A percentile compares a stretch with the other conserved stretches of the same genome.
These are phyloP conservation scores for Cutaneotrichosporon sp. DNA, from an alignment of 1,284 basidiomycete genomes.

Conservation along the genomic window DNA sequence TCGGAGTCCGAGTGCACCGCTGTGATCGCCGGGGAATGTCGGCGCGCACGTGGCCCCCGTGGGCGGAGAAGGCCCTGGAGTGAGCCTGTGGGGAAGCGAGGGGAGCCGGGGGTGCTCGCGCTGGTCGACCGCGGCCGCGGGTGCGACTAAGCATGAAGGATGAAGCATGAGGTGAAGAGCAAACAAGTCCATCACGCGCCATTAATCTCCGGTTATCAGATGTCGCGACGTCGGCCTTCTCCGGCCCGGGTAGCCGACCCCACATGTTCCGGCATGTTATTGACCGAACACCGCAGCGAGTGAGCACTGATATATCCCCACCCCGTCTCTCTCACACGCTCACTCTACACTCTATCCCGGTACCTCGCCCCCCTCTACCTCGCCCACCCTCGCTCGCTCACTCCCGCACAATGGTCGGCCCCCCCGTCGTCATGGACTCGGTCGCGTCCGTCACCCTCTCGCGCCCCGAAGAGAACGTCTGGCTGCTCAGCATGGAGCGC, in stretches of 20 bases:
- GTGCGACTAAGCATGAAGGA: too few relatives aligned
- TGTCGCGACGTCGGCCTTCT: neutral
- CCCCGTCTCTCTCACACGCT: too few relatives aligned
- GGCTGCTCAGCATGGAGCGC: constrained; percentile 46
- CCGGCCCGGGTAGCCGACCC: neutral
- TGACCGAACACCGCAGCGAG: neutral
- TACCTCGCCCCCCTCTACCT: too few relatives aligned
- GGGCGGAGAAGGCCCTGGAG: too few relatives aligned
- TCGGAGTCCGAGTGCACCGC: too few relatives aligned
- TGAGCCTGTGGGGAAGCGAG: too few relatives aligned
- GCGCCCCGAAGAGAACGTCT: constrained; percentile 35
- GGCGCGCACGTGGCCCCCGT: neutral
- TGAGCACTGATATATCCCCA: neutral
- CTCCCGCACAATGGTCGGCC: neutral
- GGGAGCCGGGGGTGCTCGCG: too few relatives aligned
- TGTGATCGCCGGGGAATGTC: neutral
- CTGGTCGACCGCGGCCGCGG: too few relatives aligned
- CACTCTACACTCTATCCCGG: too few relatives aligned
- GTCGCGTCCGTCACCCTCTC: constrained; percentile 20
- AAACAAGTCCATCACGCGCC: neutral
- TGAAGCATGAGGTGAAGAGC: neutral
- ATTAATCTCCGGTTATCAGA: neutral
- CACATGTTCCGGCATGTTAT: neutral
- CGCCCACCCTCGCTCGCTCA: neutral
- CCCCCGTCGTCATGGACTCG: constrained; percentile 6